Evolutionary conservation across 352 stramenopile genomes (phyloP), one percentile per base, ranked within the genome.

Genomic region (Phytopythium vexans): DNA sequence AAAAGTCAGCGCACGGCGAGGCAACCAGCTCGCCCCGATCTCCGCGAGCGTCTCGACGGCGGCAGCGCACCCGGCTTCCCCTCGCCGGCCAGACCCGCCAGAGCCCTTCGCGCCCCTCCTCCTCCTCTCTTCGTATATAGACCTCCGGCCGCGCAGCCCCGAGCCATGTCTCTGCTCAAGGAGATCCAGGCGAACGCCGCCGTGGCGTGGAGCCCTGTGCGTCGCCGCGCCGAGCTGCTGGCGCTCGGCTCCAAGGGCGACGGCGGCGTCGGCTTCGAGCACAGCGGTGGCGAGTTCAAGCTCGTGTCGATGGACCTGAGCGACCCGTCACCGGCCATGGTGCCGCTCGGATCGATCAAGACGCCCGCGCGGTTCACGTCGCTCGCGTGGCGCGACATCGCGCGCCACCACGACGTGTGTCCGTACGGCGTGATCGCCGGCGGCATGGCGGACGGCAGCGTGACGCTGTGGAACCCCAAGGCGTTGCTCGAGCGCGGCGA

Each of bases 251-350:
- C 79, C 60, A 97, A 98, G 87, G 97, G 98, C 64, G 96, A 96
- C 55, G 92, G 93, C 58, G 95, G 95, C 53, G 84, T 83, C 47
- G 93, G 94, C 47, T 99, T 99, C 70, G 97, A 99, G 65, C 96
- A 99, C 74, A 98, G 95, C 43, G 96, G 97, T 36, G 96, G 96
- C 50, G 89, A 98, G 73, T 88, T 99, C 52, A 97, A 98, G 77
- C 62, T 99, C 41, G 96, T 98, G 57, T 89, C 88, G 50, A 87
- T 99, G 72, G 83, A 97, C 72, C 80, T 97, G 39, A 82, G 79
- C 62, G 64, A 92, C 41, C 71, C 83, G 12, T 64, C 68, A 34
- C 78, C 82, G 32, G 76, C 68, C 8, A 81, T 96, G 63, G 52
- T 86, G 52, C 81, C 85, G 55, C 67, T 98, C 8, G 89, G 87